Conservation (phyloP, 495 filamentous ascomycete species). For the Xeromyces bisporus region DNA sequence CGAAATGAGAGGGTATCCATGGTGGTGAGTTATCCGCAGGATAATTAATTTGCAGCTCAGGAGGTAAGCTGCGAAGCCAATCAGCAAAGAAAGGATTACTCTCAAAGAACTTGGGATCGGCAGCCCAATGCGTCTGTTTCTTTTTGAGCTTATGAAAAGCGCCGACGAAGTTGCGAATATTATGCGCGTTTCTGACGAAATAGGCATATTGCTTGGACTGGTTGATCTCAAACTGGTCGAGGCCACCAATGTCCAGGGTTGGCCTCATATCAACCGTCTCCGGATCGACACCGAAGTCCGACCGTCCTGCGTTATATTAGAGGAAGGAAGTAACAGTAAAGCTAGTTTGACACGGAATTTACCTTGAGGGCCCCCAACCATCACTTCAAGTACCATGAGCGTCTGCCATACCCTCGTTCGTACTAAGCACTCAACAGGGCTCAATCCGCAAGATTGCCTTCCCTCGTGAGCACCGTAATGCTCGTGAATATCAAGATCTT, state of each 20-base stretch:
- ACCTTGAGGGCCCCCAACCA: conserved; percentile 95
- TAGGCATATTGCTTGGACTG: conserved; percentile 70
- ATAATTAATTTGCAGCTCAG: conserved; percentile 63
- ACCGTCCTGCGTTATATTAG: conserved; percentile 45
- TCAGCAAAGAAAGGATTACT: conserved; percentile 54
- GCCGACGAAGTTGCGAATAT: conserved; percentile 59
- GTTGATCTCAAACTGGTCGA: conserved; percentile 62
- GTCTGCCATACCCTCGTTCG: conserved; percentile 87
- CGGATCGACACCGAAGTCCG: conserved; percentile 57
- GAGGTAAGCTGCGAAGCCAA: conserved; percentile 64
- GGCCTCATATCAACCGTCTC: conserved; percentile 64
- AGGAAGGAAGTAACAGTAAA: too few relatives aligned
- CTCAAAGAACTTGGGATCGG: conserved; percentile 68
- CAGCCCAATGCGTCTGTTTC: conserved; percentile 75
- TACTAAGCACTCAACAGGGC: conserved; percentile 56
- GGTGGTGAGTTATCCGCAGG: conserved; percentile 65
- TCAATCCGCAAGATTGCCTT: conserved; percentile 50
- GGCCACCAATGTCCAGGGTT: conserved; percentile 41
- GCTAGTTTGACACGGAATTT: too few relatives aligned
- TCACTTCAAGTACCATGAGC: conserved; percentile 70
- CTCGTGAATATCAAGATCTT: conserved; percentile 81
- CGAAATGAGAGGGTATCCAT: conserved; percentile 76
- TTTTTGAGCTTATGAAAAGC: conserved; percentile 65
- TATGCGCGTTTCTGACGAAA: conserved; percentile 58
- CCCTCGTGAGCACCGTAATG: conserved; percentile 63